Evolutionary conservation across 257 asterid genomes (phyloP).

Genomic region (Verbena officinalis): DNA sequence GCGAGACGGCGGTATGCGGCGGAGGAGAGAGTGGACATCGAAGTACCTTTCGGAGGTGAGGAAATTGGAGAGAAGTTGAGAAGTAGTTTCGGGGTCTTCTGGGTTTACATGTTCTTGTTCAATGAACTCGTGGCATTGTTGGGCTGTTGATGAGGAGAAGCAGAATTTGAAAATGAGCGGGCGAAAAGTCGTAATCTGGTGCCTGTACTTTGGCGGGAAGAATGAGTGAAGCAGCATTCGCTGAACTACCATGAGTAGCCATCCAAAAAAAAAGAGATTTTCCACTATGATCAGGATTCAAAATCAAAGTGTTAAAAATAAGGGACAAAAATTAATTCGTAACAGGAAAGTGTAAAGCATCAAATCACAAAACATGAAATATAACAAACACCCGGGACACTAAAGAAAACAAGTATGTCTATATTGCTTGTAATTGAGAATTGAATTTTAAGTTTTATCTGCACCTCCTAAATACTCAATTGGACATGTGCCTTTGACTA

Average conservation of each 20-base stretch:
- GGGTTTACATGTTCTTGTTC: slow-evolving; percentile 18
- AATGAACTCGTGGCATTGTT: slow-evolving; percentile 27
- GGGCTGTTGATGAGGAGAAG: slow-evolving; percentile 37
- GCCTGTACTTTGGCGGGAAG: slow-evolving; percentile 29
- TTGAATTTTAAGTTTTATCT: background rate
- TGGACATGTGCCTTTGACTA: background rate
- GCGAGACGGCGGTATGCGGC: slow-evolving; percentile 41
- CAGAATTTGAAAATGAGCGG: slow-evolving; percentile 22
- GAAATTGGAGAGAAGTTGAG: slow-evolving; percentile 31
- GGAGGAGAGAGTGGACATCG: slow-evolving; percentile 48
- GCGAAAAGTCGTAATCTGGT: slow-evolving; percentile 23
- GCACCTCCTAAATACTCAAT: background rate
- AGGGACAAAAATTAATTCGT: slow-evolving; percentile 16
- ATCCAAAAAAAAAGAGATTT: too few relatives aligned
- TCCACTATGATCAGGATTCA: too few relatives aligned
- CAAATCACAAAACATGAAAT: slow-evolving; percentile 5
- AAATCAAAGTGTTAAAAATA: too few relatives aligned
- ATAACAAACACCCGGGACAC: slow-evolving; percentile 9
- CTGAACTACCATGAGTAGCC: background rate
- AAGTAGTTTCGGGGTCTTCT: slow-evolving; percentile 9
- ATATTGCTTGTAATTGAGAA: background rate
- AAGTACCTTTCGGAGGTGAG: slow-evolving; percentile 38
- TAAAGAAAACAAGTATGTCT: slow-evolving; percentile 2
- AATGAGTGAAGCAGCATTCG: slow-evolving; percentile 36
- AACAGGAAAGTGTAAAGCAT: background rate